Conservation (phyloP, 768 basidiomycete genomes). For the Austroboletus eburneus region DNA sequence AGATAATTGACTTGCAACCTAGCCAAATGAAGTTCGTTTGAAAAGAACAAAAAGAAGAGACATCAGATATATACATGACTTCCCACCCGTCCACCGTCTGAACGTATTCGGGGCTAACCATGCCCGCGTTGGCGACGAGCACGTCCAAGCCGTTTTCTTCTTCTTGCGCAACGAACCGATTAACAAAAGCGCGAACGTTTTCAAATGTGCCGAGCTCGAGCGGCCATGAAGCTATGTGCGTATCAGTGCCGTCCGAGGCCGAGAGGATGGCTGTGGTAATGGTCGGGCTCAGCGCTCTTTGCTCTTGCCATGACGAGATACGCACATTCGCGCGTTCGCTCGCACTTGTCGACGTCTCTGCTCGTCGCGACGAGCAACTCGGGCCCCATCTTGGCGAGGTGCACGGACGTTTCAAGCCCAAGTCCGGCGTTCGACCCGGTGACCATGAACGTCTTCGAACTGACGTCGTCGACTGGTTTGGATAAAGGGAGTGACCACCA, state of each 20-base stretch:
- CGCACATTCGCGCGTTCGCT: slow-evolving; percentile 13
- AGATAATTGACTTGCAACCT: slow-evolving; percentile 35
- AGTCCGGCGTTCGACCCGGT: slow-evolving; percentile 44
- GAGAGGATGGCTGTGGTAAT: slow-evolving; percentile 12
- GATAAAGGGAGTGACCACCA: slow-evolving; percentile 11
- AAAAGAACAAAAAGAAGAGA: neutral
- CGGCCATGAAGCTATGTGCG: slow-evolving; percentile 25
- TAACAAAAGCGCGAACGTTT: slow-evolving; percentile 28
- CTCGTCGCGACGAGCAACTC: slow-evolving; percentile 31
- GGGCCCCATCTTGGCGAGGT: slow-evolving; percentile 31
- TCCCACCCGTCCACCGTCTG: slow-evolving; percentile 45
- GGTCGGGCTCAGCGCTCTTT: no score
- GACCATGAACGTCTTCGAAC: slow-evolving; percentile 44
- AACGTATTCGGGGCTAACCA: slow-evolving; percentile 11
- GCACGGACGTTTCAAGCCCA: slow-evolving; percentile 25
- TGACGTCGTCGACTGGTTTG: slow-evolving; percentile 28
- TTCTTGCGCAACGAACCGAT: slow-evolving; percentile 24
- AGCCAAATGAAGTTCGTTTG: neutral
- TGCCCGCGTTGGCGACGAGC: slow-evolving; percentile 31
- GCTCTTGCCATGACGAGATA: no score
- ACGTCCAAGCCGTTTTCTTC: slow-evolving; percentile 17
- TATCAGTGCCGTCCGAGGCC: slow-evolving; percentile 1
- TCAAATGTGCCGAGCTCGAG: slow-evolving; percentile 31
- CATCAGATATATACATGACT: slow-evolving; percentile 30
- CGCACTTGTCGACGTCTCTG: slow-evolving; percentile 25